phyloP scores from a whole-genome alignment of 768 basidiomycete species.

The Boletus insuetus region DNA sequence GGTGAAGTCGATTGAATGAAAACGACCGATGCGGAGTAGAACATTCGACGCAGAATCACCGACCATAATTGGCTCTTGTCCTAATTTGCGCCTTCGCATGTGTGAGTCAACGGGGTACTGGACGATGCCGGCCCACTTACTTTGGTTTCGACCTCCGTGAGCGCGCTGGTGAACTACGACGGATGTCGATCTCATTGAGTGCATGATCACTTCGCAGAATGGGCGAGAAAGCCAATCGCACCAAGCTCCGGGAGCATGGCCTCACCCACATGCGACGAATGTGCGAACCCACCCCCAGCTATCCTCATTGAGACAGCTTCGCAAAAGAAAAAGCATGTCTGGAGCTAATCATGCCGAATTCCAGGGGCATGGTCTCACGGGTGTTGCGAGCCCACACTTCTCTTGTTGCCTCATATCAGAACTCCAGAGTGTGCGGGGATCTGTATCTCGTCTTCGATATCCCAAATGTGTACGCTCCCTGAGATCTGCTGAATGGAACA shows the following conservation, averaged over 20 bases:
- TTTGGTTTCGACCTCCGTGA: not conserved
- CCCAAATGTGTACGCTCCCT: not conserved
- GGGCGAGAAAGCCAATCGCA: not conserved
- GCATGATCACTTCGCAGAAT: not conserved
- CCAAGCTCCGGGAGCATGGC: not conserved
- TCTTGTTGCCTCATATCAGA: not conserved
- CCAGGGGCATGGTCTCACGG: not conserved
- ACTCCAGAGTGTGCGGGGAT: not conserved
- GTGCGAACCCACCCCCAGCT: not conserved
- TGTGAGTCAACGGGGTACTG: not conserved
- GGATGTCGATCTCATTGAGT: not conserved
- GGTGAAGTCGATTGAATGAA: not conserved
- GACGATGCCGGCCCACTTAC: not conserved
- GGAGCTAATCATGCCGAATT: too few relatives aligned
- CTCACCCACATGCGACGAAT: not conserved
- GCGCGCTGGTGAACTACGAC: not conserved
- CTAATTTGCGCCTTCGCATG: not conserved
- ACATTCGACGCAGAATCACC: constrained; percentile 5
- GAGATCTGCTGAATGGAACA: not conserved
- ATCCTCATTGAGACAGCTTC: too few relatives aligned
- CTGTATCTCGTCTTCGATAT: not conserved
- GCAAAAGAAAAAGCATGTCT: too few relatives aligned
- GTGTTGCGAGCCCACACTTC: not conserved
- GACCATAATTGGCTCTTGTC: not conserved
- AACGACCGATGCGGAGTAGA: not conserved